phyloP scores from a whole-genome alignment of 2,329 filamentous ascomycete genomes.

The Chalaropsis thielavioides region DNA sequence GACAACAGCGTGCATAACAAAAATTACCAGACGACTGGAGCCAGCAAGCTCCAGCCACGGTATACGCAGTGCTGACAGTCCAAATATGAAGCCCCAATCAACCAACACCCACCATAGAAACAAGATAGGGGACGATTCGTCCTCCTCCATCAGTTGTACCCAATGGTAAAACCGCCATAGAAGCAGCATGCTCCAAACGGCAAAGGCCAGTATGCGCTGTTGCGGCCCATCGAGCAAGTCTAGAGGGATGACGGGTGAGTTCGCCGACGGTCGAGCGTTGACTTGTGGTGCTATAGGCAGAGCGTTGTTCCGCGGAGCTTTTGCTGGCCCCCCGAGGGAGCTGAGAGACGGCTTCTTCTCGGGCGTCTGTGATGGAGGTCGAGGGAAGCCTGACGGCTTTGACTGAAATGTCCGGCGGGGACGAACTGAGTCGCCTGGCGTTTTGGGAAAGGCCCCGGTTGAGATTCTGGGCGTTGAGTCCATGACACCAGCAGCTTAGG shows the following conservation, averaged over 20 bases:
- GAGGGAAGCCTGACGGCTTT: slow-evolving; percentile 9
- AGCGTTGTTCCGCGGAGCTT: slow-evolving; percentile 19
- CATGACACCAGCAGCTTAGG: slow-evolving; percentile 10
- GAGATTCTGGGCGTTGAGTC: slow-evolving; percentile 16
- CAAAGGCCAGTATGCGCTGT: slow-evolving; percentile 74
- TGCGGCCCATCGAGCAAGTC: slow-evolving; percentile 75
- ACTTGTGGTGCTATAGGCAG: slow-evolving; percentile 36
- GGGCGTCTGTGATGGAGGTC: slow-evolving; percentile 9
- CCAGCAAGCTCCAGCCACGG: slow-evolving; percentile 92
- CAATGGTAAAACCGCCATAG: slow-evolving; percentile 84
- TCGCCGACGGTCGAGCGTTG: slow-evolving; percentile 21
- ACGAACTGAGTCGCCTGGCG: slow-evolving; percentile 15
- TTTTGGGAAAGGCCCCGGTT: slow-evolving; percentile 16
- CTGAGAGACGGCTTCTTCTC: slow-evolving; percentile 3
- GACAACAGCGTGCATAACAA: slow-evolving; percentile 53
- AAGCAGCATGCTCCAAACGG: slow-evolving; percentile 61
- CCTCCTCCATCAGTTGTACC: slow-evolving; percentile 60
- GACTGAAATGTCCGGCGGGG: slow-evolving; percentile 15
- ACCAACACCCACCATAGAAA: slow-evolving; percentile 90
- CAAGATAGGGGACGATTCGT: slow-evolving; percentile 73
- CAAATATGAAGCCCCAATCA: slow-evolving; percentile 76
- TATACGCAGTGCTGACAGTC: slow-evolving; percentile 74
- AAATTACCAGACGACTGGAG: slow-evolving; percentile 54
- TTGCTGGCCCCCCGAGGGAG: background rate
- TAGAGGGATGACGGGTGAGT: slow-evolving; percentile 60